These are phyloP conservation scores for Leccinum subgranulosum DNA, from an alignment of 768 basidiomycete genomes.

Conservation along the genomic window DNA sequence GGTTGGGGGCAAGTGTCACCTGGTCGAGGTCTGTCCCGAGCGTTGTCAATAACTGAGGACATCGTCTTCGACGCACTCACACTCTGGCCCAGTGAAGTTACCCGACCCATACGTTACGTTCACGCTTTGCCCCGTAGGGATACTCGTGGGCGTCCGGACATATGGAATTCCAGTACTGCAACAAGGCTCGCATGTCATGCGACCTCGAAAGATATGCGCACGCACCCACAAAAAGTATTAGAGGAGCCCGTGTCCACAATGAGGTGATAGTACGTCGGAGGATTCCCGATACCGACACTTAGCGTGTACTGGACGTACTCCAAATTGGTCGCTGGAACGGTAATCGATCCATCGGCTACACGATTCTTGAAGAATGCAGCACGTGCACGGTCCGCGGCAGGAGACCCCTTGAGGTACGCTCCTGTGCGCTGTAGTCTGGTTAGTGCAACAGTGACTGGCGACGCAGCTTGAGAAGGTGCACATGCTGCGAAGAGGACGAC, in stretches of 20 bases:
- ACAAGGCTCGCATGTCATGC: neutral
- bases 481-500: conserved; percentile 5
- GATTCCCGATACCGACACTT: conserved; percentile 25
- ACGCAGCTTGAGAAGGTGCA: conserved; percentile 1
- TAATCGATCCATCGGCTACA: neutral
- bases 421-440: conserved; percentile 11
- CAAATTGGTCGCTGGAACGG: conserved; percentile 12
- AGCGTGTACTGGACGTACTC: conserved; percentile 16
- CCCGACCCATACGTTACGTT: conserved; percentile 14
- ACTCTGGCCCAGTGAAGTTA: conserved; percentile 35
- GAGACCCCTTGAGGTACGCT: conserved; percentile 14
- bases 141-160: conserved; percentile 20
- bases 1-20: conserved; percentile 21
- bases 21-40: conserved; percentile 25
- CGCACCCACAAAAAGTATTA: conserved; percentile 28
- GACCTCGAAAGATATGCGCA: neutral
- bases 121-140: conserved; percentile 21
- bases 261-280: conserved; percentile 27
- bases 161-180: conserved; percentile 20
- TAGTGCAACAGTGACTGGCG: conserved; percentile 6
- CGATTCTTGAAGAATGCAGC: conserved; percentile 6
- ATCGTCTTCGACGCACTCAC: conserved; percentile 2
- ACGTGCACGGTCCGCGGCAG: conserved; percentile 18
- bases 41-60: neutral
- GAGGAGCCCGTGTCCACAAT: conserved; percentile 34